These are phyloP conservation scores for Dothistroma septosporum DNA, from an alignment of 2,329 filamentous ascomycete species.

Conservation along the genomic window DNA sequence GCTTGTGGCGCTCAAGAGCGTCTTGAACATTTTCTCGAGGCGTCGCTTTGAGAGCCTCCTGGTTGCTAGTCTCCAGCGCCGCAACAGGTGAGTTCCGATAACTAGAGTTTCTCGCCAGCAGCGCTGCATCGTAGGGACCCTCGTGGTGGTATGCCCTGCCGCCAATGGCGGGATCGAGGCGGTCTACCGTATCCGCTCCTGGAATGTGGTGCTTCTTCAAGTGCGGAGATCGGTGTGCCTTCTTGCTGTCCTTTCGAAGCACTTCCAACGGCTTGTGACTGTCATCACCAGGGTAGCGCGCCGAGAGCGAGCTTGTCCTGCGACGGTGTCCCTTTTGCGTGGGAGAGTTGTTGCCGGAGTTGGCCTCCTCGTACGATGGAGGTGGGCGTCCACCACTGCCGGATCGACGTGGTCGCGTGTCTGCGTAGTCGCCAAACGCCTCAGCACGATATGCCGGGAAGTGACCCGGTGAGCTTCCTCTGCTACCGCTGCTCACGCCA, in stretches of 20 bases:
- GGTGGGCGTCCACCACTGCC: constrained; percentile 20
- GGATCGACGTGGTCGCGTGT: constrained; percentile 20
- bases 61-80: constrained; percentile 68
- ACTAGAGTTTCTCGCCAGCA: constrained; percentile 64
- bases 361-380: constrained; percentile 29
- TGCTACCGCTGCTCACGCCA: constrained; percentile 33
- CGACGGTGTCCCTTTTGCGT: constrained; percentile 31
- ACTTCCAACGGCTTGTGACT: constrained; percentile 64
- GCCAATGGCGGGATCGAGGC: constrained; percentile 63
- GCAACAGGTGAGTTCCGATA: constrained; percentile 65
- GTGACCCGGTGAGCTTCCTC: constrained; percentile 38
- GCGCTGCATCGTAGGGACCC: constrained; percentile 82
- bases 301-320: constrained; percentile 51
- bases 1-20: constrained; percentile 66
- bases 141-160: constrained; percentile 76
- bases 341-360: constrained; percentile 22
- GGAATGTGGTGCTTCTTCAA: constrained; percentile 63
- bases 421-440: constrained; percentile 34
- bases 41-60: constrained; percentile 74
- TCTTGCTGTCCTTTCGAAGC: constrained; percentile 58
- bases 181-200: constrained; percentile 73
- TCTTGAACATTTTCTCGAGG: constrained; percentile 74
- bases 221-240: constrained; percentile 63
- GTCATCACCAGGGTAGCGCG: constrained; percentile 61
- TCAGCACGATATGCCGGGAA: constrained; percentile 49